A percentile compares a stretch with the other conserved stretches of the same genome.
phyloP scores from a whole-genome alignment of 2,329 filamentous ascomycete species.

The Pseudocercospora eumusae region DNA sequence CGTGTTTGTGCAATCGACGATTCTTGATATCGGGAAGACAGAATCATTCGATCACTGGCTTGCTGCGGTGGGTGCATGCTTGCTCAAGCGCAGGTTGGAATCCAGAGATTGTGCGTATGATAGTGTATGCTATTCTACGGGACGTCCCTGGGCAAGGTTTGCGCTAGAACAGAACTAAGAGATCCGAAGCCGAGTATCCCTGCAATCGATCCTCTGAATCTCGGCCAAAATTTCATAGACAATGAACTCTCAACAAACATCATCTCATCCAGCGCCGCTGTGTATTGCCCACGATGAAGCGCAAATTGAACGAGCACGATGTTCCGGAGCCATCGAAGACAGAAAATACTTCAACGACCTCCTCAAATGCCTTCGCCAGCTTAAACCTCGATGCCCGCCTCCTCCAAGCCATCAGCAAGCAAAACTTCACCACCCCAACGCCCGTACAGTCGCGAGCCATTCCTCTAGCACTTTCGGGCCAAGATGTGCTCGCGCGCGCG shows the following conservation, averaged over 20 bases:
- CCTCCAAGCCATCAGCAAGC: slow-evolving; percentile 79
- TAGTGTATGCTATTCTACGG: no score
- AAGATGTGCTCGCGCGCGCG: slow-evolving; percentile 86
- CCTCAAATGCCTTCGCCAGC: slow-evolving; percentile 64
- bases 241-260: neutral
- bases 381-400: slow-evolving; percentile 82
- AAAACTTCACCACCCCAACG: slow-evolving; percentile 85
- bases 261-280: neutral
- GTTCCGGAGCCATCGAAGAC: slow-evolving; percentile 42
- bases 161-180: no score
- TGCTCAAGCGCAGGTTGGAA: neutral
- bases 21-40: neutral
- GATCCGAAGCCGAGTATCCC: neutral
- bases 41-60: neutral
- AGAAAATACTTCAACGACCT: neutral
- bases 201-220: neutral
- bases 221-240: neutral
- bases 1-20: neutral
- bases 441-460: slow-evolving; percentile 84
- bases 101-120: no score
- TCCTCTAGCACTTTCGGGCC: slow-evolving; percentile 80
- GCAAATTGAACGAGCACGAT: slow-evolving; percentile 53
- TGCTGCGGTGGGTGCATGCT: neutral
- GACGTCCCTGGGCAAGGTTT: neutral
- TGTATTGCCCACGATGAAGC: slow-evolving; percentile 43